Conservation (phyloP, 2,329 filamentous ascomycete genomes). For the Diaporthe destruens region DNA sequence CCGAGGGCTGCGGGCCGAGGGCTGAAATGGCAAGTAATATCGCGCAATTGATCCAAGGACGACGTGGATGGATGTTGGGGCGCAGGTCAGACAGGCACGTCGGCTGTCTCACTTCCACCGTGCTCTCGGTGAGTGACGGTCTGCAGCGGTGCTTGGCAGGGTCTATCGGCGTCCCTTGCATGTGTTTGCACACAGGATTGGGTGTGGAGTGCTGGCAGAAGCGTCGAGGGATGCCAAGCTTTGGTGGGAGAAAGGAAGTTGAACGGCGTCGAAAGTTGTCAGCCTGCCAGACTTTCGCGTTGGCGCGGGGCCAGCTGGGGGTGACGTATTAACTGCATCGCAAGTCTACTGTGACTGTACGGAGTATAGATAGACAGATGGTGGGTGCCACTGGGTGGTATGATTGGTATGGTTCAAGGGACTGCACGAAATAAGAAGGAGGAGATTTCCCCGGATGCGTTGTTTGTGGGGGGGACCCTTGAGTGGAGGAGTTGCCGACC, state of each 20-base stretch:
- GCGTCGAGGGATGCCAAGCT: slow-evolving; percentile 19
- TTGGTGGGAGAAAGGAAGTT: slow-evolving; percentile 9
- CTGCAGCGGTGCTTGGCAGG: not conserved
- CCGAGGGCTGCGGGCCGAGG: not conserved
- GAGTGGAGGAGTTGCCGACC: slow-evolving; percentile 8
- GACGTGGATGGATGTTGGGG: not conserved
- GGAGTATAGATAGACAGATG: no score
- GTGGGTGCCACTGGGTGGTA: not conserved
- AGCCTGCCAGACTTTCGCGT: not conserved
- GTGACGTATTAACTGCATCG: slow-evolving; percentile 6
- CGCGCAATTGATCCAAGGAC: not conserved
- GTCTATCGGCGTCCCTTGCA: slow-evolving; percentile 11
- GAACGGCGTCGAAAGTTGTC: not conserved
- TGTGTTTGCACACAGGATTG: not conserved
- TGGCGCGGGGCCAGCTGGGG: not conserved
- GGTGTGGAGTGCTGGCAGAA: not conserved
- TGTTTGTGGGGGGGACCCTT: not conserved
- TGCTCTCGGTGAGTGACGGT: not conserved
- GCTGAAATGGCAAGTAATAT: not conserved
- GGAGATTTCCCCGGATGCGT: slow-evolving; percentile 27
- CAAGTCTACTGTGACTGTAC: no score
- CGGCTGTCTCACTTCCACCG: not conserved
- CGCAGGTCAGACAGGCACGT: slow-evolving; percentile 1
- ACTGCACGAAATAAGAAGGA: slow-evolving; percentile 25
- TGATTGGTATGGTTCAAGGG: slow-evolving; percentile 5